Percentiles rank a stretch among this genome's conserved stretches.
phyloP scores from a whole-genome alignment of 495 filamentous ascomycete genomes.

The Ascodesmis nigricans region DNA sequence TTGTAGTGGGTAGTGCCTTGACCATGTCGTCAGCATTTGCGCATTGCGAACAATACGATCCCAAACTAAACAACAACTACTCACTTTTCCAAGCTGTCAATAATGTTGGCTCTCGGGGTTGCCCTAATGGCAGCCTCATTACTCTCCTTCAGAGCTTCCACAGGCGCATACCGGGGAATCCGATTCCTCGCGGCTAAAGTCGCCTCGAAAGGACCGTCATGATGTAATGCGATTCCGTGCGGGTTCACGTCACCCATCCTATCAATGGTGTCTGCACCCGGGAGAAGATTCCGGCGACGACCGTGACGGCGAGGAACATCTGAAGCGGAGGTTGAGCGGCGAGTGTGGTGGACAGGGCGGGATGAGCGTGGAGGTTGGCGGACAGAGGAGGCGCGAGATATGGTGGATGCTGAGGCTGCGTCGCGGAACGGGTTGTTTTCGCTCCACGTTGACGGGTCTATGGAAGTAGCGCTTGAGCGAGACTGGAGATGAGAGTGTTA shows the following conservation, averaged over 20 bases:
- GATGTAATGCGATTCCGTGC: slow-evolving; percentile 51
- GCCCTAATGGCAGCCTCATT: slow-evolving; percentile 64
- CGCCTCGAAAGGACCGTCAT: slow-evolving; percentile 83
- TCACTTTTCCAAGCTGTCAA: slow-evolving; percentile 48
- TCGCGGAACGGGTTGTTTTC: neutral
- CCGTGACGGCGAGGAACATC: slow-evolving; percentile 4
- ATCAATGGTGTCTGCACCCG: slow-evolving; percentile 63
- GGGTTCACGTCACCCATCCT: slow-evolving; percentile 41
- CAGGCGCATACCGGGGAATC: slow-evolving; percentile 37
- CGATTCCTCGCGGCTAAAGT: slow-evolving; percentile 44
- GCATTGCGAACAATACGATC: no score
- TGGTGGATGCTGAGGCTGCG: neutral
- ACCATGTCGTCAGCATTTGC: no score
- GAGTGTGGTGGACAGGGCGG: neutral
- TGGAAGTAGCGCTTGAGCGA: neutral
- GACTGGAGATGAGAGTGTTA: neutral
- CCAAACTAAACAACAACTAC: no score
- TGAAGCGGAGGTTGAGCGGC: neutral
- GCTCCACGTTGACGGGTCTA: neutral
- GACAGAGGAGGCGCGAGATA: neutral
- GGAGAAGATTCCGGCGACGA: slow-evolving; percentile 33
- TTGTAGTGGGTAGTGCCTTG: slow-evolving; percentile 66
- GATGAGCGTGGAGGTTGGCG: neutral
- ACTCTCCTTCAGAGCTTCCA: slow-evolving; percentile 51
- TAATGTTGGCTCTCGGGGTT: slow-evolving; percentile 58